phyloP scores from a whole-genome alignment of 2,329 filamentous ascomycete species.

The Alternaria panax region DNA sequence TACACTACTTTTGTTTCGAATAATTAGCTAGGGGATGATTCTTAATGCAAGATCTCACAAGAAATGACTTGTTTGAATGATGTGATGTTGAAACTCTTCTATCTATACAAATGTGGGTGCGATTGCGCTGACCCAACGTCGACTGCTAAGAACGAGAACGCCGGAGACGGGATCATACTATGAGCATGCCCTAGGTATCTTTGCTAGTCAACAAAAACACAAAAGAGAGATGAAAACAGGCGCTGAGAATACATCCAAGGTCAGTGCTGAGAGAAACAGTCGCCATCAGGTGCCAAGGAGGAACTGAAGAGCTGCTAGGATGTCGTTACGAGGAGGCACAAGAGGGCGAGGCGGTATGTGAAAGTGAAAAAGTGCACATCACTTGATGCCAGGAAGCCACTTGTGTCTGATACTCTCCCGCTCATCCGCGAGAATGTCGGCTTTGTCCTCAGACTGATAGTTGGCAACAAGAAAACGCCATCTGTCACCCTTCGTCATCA shows the following conservation, averaged over 20 bases:
- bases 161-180: not conserved
- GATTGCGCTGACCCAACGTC: not conserved
- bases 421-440: no score
- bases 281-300: not conserved
- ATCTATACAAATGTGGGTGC: not conserved
- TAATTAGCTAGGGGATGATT: not conserved
- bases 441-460: no score
- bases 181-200: not conserved
- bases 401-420: no score
- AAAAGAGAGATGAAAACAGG: not conserved
- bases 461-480: no score
- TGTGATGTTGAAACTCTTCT: not conserved
- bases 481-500: no score
- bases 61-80: not conserved
- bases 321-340: no score
- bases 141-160: not conserved
- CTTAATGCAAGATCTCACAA: conserved; percentile 6
- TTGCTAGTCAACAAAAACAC: not conserved
- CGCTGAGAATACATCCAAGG: not conserved
- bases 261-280: no score
- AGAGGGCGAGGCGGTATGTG: no score
- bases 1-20: not conserved
- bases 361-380: no score
- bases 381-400: no score
- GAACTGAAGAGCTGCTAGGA: not conserved